A percentile compares a stretch with the other conserved stretches of the same genome.
Evolutionary conservation across 2,329 filamentous ascomycete species (phyloP).

Genomic region (Trichoderma atroviride): DNA sequence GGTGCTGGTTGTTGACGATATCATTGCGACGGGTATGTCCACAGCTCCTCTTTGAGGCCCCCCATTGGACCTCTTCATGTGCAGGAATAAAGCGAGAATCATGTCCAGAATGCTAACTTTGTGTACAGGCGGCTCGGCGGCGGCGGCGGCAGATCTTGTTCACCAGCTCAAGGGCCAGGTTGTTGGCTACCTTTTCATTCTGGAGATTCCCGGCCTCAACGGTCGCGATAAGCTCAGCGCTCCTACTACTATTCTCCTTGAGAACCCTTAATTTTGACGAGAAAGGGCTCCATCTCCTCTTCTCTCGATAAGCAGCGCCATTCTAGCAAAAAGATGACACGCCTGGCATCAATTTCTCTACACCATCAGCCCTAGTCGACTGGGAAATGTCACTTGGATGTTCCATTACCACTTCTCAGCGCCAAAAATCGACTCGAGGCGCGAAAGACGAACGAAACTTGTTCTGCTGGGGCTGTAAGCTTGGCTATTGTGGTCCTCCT

Average conservation of each 20-base stretch:
- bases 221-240: constrained; percentile 83
- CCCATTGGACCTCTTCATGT: constrained; percentile 4
- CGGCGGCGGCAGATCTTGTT: constrained; percentile 84
- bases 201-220: constrained; percentile 92
- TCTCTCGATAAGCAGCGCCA: constrained; percentile 17
- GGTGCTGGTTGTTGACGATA: constrained; percentile 93
- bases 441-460: constrained; percentile 1
- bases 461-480: background rate
- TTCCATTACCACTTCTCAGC: background rate
- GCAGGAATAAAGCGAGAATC: background rate
- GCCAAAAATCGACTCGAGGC: constrained; percentile 4
- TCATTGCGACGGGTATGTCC: constrained; percentile 92
- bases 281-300: constrained; percentile 7
- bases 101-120: background rate
- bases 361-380: background rate
- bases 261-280: constrained; percentile 43
- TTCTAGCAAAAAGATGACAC: constrained; percentile 5
- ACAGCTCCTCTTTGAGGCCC: background rate
- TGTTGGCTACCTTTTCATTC: constrained; percentile 89
- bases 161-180: constrained; percentile 83
- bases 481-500: constrained; percentile 4
- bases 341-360: constrained; percentile 2
- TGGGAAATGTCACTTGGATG: background rate
- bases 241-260: constrained; percentile 81
- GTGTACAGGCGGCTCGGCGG: constrained; percentile 79